Percentiles rank a stretch among this genome's conserved stretches.
Conservation (phyloP, 2,329 filamentous ascomycete species). For the Stagonosporopsis rhizophila region DNA sequence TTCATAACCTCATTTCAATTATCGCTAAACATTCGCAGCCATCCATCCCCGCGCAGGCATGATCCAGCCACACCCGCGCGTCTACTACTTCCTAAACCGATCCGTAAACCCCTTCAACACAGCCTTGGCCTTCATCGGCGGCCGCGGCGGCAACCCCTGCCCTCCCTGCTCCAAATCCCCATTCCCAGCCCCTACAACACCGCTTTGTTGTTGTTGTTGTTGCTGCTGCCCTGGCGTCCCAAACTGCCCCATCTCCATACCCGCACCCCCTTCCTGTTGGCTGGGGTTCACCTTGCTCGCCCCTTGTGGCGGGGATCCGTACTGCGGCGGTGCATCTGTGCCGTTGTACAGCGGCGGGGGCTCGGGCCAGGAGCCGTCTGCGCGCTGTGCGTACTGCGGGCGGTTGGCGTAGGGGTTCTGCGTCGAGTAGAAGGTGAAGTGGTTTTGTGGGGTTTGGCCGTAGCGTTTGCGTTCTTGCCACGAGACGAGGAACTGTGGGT, state of each 20-base stretch:
- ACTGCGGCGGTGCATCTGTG: constrained; percentile 44
- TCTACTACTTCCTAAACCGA: constrained; percentile 35
- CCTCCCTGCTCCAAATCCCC: constrained; percentile 20
- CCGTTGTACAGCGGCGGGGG: constrained; percentile 45
- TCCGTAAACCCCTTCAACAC: constrained; percentile 38
- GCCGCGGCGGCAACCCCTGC: constrained; percentile 33
- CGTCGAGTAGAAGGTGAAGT: constrained; percentile 50
- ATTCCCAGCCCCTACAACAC: constrained; percentile 30
- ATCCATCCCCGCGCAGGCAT: background rate
- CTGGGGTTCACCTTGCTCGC: constrained; percentile 41
- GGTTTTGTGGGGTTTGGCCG: constrained; percentile 44
- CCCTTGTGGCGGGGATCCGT: constrained; percentile 38
- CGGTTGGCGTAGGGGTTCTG: constrained; percentile 27
- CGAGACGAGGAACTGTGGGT: constrained; percentile 52
- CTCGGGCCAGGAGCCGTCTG: constrained; percentile 37
- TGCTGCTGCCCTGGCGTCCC: constrained; percentile 16
- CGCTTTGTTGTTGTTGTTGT: constrained; percentile 39
- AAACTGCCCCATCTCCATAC: constrained; percentile 41
- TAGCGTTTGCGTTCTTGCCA: constrained; percentile 45
- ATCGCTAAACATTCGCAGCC: no score
- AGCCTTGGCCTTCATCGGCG: constrained; percentile 41
- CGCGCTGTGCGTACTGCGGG: constrained; percentile 15
- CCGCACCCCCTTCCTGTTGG: constrained; percentile 1
- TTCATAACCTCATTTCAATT: no score
- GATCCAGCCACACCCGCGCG: constrained; percentile 28